phyloP scores from a whole-genome alignment of 164 flowering plant genomes.

The Vitis amurensis region DNA sequence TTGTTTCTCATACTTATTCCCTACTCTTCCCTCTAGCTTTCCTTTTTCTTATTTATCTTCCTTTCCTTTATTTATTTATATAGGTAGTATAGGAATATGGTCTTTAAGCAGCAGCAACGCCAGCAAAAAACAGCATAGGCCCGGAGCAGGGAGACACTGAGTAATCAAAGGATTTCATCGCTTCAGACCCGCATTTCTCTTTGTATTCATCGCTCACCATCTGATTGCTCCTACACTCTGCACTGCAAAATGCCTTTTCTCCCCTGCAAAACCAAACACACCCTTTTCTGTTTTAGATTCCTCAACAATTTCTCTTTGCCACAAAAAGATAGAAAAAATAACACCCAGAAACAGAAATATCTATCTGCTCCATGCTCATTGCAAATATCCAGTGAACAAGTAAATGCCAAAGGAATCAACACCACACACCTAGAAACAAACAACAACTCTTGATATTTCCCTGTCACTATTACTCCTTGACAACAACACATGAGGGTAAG shows the following conservation, averaged over 20 bases:
- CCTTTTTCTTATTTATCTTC: constrained; percentile 6
- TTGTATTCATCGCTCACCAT: constrained; percentile 43
- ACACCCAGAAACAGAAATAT: no score
- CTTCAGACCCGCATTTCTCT: constrained; percentile 37
- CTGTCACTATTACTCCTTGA: no score
- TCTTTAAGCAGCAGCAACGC: constrained; percentile 49
- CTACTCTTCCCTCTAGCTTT: not conserved
- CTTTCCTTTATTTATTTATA: constrained; percentile 5
- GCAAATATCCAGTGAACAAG: no score
- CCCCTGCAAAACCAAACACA: constrained; percentile 42
- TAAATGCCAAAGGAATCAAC: not conserved
- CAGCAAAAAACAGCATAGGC: constrained; percentile 37
- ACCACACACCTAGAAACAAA: constrained; percentile 8
- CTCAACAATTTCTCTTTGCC: no score
- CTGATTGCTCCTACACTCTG: constrained; percentile 55
- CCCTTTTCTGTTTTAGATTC: not conserved
- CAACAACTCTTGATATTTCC: not conserved
- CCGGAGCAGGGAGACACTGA: constrained; percentile 52
- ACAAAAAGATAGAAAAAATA: no score
- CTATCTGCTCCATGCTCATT: no score
- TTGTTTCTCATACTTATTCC: no score
- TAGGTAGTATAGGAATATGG: not conserved
- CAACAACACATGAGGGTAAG: no score
- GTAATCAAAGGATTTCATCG: constrained; percentile 30
- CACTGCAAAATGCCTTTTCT: constrained; percentile 64